phyloP scores from a whole-genome alignment of 169 alveolate genomes.

The Perkinsus olseni region DNA sequence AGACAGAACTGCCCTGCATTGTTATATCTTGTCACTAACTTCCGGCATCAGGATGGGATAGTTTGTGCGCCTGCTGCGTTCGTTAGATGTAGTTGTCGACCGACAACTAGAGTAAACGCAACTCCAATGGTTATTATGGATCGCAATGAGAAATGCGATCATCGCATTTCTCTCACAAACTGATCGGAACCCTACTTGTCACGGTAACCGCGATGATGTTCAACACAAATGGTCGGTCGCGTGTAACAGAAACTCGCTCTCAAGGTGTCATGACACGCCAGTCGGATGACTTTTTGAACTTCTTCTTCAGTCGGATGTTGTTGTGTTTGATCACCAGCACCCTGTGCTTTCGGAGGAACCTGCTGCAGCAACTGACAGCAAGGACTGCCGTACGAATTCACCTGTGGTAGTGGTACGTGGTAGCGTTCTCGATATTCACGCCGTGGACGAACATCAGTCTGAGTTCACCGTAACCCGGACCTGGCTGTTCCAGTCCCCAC shows the following conservation, averaged over 20 bases:
- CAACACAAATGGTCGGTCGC: too few relatives aligned
- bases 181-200: too few relatives aligned
- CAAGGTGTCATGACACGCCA: neutral
- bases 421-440: conserved; percentile 5
- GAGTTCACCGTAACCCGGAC: conserved; percentile 8
- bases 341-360: conserved; percentile 14
- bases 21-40: conserved; percentile 88
- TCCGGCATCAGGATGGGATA: conserved; percentile 87
- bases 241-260: neutral
- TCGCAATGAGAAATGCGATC: too few relatives aligned
- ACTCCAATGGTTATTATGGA: too few relatives aligned
- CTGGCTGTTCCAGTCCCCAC: neutral
- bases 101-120: too few relatives aligned
- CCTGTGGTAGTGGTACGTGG: neutral
- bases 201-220: too few relatives aligned
- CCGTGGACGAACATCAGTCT: conserved; percentile 10
- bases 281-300: neutral
- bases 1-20: conserved; percentile 60
- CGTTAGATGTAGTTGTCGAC: conserved; percentile 91
- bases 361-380: neutral
- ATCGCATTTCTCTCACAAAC: too few relatives aligned
- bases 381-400: neutral
- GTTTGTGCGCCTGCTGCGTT: conserved; percentile 92
- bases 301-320: conserved; percentile 2
- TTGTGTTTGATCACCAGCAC: neutral